phyloP scores from a whole-genome alignment of 108 stramenopile genomes.

The Fragilaria crotonensis region DNA sequence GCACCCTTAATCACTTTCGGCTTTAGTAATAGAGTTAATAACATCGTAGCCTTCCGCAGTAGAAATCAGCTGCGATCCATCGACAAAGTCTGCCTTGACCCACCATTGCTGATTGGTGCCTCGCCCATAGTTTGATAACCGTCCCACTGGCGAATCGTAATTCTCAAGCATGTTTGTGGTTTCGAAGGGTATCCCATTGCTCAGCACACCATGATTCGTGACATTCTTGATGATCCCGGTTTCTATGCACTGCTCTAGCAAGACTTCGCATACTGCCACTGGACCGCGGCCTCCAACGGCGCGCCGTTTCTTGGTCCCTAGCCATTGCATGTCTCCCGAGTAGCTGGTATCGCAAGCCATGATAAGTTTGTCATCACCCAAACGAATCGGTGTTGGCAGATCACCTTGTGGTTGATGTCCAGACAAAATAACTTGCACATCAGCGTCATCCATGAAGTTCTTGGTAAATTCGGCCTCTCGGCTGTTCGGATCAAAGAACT shows the following conservation, averaged over 20 bases:
- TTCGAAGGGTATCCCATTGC: slow-evolving; percentile 60
- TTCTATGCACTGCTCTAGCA: slow-evolving; percentile 31
- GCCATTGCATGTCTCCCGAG: slow-evolving; percentile 64
- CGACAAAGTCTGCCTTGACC: slow-evolving; percentile 37
- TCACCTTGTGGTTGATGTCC: slow-evolving; percentile 85
- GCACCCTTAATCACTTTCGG: too few species aligned
- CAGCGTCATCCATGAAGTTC: slow-evolving; percentile 39
- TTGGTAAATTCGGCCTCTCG: slow-evolving; percentile 9
- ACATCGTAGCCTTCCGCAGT: slow-evolving; percentile 56
- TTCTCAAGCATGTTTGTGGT: slow-evolving; percentile 34
- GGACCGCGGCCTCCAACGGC: slow-evolving; percentile 14
- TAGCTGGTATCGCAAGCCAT: slow-evolving; percentile 72
- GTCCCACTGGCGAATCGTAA: background rate
- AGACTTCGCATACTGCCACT: slow-evolving; percentile 31
- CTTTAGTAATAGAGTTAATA: slow-evolving; percentile 41
- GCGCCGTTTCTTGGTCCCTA: slow-evolving; percentile 8
- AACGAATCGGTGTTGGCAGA: slow-evolving; percentile 60
- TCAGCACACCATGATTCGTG: slow-evolving; percentile 50
- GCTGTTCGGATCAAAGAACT: slow-evolving; percentile 29
- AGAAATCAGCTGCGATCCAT: slow-evolving; percentile 40
- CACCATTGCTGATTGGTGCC: slow-evolving; percentile 35
- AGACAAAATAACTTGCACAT: slow-evolving; percentile 41
- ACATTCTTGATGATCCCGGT: slow-evolving; percentile 19
- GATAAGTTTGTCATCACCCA: slow-evolving; percentile 35
- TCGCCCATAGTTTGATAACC: slow-evolving; percentile 12